A percentile compares a stretch with the other conserved stretches of the same genome.
Conservation (phyloP, 2,329 filamentous ascomycete species). For the Pseudogymnoascus sp. region DNA sequence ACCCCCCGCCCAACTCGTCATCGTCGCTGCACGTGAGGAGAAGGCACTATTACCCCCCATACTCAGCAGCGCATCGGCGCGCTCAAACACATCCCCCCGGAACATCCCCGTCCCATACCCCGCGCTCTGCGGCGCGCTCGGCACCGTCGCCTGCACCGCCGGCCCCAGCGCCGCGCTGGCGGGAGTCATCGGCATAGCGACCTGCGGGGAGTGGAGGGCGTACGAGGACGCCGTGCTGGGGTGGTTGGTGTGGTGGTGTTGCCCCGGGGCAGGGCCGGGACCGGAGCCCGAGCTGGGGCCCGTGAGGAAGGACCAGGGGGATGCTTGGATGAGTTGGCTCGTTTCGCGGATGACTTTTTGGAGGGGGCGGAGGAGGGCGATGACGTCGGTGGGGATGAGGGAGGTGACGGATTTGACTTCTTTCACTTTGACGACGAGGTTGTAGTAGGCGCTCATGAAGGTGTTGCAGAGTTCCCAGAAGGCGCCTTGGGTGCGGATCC, state of each 20-base stretch:
- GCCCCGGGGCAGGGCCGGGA: not conserved
- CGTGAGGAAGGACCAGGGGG: constrained; percentile 42
- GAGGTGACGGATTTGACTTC: constrained; percentile 38
- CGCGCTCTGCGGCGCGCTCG: constrained; percentile 48
- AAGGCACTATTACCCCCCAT: constrained; percentile 15
- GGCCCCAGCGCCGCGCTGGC: constrained; percentile 83
- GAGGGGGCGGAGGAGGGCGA: constrained; percentile 66
- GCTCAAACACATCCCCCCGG: constrained; percentile 25
- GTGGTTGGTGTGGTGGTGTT: not conserved
- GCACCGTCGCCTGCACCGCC: constrained; percentile 81
- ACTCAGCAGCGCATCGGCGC: constrained; percentile 25
- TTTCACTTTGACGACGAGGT: constrained; percentile 55
- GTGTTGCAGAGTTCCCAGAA: constrained; percentile 67
- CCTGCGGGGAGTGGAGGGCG: constrained; percentile 31
- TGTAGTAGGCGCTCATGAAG: constrained; percentile 62
- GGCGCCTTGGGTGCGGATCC: constrained; percentile 52
- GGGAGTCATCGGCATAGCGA: constrained; percentile 71
- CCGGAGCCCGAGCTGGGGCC: not conserved
- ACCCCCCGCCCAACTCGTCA: constrained; percentile 16
- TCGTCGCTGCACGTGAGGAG: constrained; percentile 25
- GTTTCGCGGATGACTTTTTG: constrained; percentile 79
- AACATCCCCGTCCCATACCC: constrained; percentile 24
- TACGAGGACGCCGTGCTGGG: constrained; percentile 11
- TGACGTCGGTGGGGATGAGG: constrained; percentile 56
- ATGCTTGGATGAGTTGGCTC: constrained; percentile 59